A percentile compares a stretch with the other conserved stretches of the same genome.
phyloP scores from a whole-genome alignment of 2,329 filamentous ascomycete species.

The Hymenoscyphus infarciens region DNA sequence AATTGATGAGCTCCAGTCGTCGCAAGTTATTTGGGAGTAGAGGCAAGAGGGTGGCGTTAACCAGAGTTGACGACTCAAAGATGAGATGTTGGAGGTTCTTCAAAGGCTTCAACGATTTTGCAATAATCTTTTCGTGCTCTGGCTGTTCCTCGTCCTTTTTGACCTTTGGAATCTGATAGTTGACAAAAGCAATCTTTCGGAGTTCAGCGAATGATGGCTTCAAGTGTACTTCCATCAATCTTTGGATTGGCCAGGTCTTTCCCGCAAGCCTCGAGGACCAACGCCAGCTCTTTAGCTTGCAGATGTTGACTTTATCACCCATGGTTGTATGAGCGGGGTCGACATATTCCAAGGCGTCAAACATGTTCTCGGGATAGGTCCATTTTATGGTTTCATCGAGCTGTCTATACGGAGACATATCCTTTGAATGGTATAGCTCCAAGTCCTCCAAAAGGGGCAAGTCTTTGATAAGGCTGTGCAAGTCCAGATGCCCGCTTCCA shows the following conservation, averaged over 20 bases:
- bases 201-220: slow-evolving; percentile 54
- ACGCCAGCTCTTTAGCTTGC: slow-evolving; percentile 51
- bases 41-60: slow-evolving; percentile 65
- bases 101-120: slow-evolving; percentile 50
- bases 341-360: slow-evolving; percentile 60
- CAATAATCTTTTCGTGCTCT: slow-evolving; percentile 40
- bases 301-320: slow-evolving; percentile 32
- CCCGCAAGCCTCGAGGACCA: slow-evolving; percentile 56
- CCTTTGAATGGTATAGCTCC: slow-evolving; percentile 67
- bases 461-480: slow-evolving; percentile 56
- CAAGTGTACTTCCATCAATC: slow-evolving; percentile 50
- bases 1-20: slow-evolving; percentile 73
- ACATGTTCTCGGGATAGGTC: slow-evolving; percentile 64
- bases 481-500: slow-evolving; percentile 50
- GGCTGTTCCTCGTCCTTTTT: slow-evolving; percentile 34
- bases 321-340: slow-evolving; percentile 37
- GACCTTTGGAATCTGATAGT: slow-evolving; percentile 56
- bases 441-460: slow-evolving; percentile 66
- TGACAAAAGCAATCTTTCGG: slow-evolving; percentile 56
- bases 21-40: slow-evolving; percentile 63
- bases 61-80: slow-evolving; percentile 71
- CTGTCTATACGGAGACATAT: slow-evolving; percentile 63
- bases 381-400: slow-evolving; percentile 59
- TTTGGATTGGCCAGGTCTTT: slow-evolving; percentile 44
- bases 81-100: slow-evolving; percentile 62